Percentiles rank a stretch among this genome's conserved stretches.
phyloP scores from a whole-genome alignment of 73 alveolate genomes.

The Stentor coeruleus region DNA sequence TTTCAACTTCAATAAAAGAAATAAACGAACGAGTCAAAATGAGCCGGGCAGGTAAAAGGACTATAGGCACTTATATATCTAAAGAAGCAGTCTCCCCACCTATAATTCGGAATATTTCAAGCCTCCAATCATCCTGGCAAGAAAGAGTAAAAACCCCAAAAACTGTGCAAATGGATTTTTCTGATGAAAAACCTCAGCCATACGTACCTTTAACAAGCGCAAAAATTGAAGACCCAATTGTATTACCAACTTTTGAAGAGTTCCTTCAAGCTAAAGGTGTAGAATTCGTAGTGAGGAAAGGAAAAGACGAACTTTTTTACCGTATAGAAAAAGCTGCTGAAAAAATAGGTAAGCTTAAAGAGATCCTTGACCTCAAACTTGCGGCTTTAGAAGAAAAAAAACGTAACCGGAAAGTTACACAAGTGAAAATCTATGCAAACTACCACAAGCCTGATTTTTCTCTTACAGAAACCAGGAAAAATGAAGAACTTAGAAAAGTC shows the following conservation, averaged over 20 bases:
- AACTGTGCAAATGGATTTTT: neutral
- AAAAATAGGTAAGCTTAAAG: neutral
- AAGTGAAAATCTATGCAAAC: neutral
- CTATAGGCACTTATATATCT: neutral
- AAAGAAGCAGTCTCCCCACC: slow-evolving; percentile 13
- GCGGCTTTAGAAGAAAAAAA: neutral
- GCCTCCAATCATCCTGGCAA: slow-evolving; percentile 1
- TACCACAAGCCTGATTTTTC: neutral
- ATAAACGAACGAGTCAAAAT: neutral
- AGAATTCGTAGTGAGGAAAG: neutral
- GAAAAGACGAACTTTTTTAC: neutral
- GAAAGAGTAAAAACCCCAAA: neutral
- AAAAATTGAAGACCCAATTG: slow-evolving; percentile 2
- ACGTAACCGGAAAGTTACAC: neutral
- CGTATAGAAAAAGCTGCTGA: slow-evolving; percentile 13
- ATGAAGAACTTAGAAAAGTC: neutral
- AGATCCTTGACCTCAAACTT: neutral
- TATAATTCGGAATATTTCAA: neutral
- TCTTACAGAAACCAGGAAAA: neutral
- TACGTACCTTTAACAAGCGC: slow-evolving; percentile 8
- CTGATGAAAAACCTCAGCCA: slow-evolving; percentile 17
- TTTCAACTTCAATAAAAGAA: neutral
- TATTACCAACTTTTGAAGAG: neutral
- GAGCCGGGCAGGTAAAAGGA: slow-evolving; percentile 27
- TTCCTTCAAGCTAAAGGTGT: slow-evolving; percentile 3